phyloP scores from a whole-genome alignment of 2,329 filamentous ascomycete species.

The Sporothrix phasma region DNA sequence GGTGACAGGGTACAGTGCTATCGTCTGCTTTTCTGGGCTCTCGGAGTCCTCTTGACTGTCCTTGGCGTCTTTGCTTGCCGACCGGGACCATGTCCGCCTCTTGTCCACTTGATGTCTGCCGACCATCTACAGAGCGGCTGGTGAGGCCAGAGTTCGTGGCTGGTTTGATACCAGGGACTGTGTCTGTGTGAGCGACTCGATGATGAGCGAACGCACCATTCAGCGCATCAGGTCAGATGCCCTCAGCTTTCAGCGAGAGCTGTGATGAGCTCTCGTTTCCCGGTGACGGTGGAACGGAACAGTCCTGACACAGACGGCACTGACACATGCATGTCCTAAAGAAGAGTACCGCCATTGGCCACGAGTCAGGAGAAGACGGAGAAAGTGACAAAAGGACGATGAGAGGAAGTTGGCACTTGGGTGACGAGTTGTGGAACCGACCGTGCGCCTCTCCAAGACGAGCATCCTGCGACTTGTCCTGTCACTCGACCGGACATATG shows the following conservation, averaged over 20 bases:
- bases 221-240: no score
- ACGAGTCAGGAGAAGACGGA: not conserved
- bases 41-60: not conserved
- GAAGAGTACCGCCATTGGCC: not conserved
- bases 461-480: not conserved
- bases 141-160: not conserved
- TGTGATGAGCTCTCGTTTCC: not conserved
- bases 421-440: not conserved
- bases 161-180: not conserved
- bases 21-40: not conserved
- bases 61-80: not conserved
- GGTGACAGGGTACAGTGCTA: no score
- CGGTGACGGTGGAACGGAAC: not conserved
- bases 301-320: not conserved
- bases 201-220: no score
- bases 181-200: no score
- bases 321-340: no score
- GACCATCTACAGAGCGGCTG: not conserved
- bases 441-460: not conserved
- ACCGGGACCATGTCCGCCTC: not conserved
- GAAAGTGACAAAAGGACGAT: not conserved
- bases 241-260: no score
- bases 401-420: not conserved
- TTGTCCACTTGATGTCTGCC: conserved; percentile 8
- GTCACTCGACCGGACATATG: not conserved